Evolutionary conservation across 129 eudicot genomes (phyloP).

Genomic region (Logfia minima): DNA sequence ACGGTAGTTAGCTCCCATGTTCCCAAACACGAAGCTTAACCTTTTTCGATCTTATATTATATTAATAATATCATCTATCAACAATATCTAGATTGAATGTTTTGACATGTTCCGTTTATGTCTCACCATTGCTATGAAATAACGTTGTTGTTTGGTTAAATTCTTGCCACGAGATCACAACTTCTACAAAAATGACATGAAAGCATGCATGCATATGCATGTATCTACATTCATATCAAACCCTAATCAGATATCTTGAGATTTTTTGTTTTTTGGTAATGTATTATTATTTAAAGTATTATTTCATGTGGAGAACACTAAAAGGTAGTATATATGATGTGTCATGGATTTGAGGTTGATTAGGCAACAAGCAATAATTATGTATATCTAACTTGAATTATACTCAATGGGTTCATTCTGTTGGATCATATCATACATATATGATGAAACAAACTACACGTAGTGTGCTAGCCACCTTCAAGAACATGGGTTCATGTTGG

Average conservation of each 20-base stretch:
- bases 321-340: background rate
- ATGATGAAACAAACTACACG: constrained; percentile 22
- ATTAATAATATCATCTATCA: background rate
- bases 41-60: constrained; percentile 5
- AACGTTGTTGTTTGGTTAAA: constrained; percentile 28
- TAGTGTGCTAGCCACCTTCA: constrained; percentile 23
- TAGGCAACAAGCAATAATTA: constrained; percentile 10
- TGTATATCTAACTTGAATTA: constrained; percentile 22
- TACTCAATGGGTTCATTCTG: constrained; percentile 13
- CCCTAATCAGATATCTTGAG: background rate
- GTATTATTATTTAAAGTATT: background rate
- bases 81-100: constrained; percentile 37
- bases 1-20: constrained; percentile 48
- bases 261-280: background rate
- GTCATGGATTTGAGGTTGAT: constrained; percentile 13
- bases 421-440: background rate
- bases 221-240: constrained; percentile 17
- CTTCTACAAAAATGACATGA: background rate
- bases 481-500: constrained; percentile 40
- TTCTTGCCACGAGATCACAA: constrained; percentile 25
- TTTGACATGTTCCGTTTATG: constrained; percentile 37
- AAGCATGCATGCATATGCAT: constrained; percentile 7
- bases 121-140: constrained; percentile 6
- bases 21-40: constrained; percentile 47
- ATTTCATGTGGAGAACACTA: constrained; percentile 20